A percentile compares a stretch with the other conserved stretches of the same genome.
Evolutionary conservation across 495 filamentous ascomycete species (phyloP).

Genomic region (Penicillium nucicola): DNA sequence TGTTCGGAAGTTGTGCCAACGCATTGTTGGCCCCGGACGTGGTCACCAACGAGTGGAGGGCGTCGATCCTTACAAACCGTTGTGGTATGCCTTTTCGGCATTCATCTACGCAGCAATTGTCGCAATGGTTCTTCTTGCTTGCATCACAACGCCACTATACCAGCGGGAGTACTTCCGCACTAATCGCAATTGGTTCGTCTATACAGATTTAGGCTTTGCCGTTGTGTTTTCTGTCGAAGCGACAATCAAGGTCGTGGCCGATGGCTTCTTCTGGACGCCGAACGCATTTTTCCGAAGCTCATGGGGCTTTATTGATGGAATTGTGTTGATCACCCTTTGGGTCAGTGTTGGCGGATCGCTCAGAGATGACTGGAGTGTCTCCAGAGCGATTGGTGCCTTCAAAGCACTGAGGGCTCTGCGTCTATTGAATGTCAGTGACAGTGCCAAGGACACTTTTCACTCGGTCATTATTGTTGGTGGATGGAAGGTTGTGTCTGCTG

Average conservation of each 20-base stretch:
- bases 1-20: slow-evolving; percentile 79
- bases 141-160: slow-evolving; percentile 89
- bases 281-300: slow-evolving; percentile 96
- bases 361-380: slow-evolving; percentile 72
- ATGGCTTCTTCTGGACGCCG: slow-evolving; percentile 95
- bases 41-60: slow-evolving; percentile 83
- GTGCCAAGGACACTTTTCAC: slow-evolving; percentile 93
- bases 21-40: slow-evolving; percentile 87
- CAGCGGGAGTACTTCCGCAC: slow-evolving; percentile 79
- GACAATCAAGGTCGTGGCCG: slow-evolving; percentile 88
- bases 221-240: slow-evolving; percentile 85
- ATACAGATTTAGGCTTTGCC: slow-evolving; percentile 87
- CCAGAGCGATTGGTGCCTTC: slow-evolving; percentile 90
- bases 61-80: slow-evolving; percentile 74
- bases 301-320: slow-evolving; percentile 94
- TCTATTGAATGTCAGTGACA: slow-evolving; percentile 93
- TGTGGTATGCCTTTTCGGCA: slow-evolving; percentile 92
- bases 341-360: slow-evolving; percentile 86
- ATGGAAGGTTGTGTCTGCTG: slow-evolving; percentile 82
- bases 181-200: slow-evolving; percentile 89
- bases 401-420: slow-evolving; percentile 94
- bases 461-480: slow-evolving; percentile 91
- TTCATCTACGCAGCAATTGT: slow-evolving; percentile 94
- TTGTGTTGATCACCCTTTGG: slow-evolving; percentile 94
- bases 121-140: slow-evolving; percentile 94